Evolutionary conservation across 768 basidiomycete species (phyloP).

Genomic region (Podaxis carcinomalis): DNA sequence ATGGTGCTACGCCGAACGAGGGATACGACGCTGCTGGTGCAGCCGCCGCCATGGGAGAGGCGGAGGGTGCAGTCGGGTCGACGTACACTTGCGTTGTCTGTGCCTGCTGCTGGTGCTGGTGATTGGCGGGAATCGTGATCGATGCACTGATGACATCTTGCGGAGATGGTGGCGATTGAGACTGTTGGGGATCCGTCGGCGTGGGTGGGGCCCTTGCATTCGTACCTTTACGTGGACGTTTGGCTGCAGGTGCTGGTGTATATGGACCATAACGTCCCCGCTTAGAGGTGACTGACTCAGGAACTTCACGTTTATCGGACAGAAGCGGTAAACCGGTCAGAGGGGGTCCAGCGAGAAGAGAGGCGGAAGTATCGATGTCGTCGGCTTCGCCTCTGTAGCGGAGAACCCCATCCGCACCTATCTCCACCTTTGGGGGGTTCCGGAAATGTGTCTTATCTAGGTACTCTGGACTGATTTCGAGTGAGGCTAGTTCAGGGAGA

Average conservation of each 20-base stretch:
- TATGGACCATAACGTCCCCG: slow-evolving; percentile 44
- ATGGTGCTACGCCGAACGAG: slow-evolving; percentile 27
- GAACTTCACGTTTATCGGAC: slow-evolving; percentile 35
- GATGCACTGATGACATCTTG: background rate
- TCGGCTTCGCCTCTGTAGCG: slow-evolving; percentile 84
- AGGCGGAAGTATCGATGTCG: slow-evolving; percentile 48
- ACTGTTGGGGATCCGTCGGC: background rate
- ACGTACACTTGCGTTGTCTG: slow-evolving; percentile 18
- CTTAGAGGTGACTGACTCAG: slow-evolving; percentile 31
- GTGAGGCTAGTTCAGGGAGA: slow-evolving; percentile 77
- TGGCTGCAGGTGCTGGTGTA: slow-evolving; percentile 19
- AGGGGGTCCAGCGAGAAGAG: slow-evolving; percentile 26
- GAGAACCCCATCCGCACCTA: slow-evolving; percentile 77
- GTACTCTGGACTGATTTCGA: slow-evolving; percentile 85
- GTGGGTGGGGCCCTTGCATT: slow-evolving; percentile 12
- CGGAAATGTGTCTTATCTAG: slow-evolving; percentile 90
- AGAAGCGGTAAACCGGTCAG: slow-evolving; percentile 43
- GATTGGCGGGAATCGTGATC: background rate
- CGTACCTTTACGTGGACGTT: slow-evolving; percentile 35
- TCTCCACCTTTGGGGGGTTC: slow-evolving; percentile 83
- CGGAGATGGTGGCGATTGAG: background rate
- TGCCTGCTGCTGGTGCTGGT: slow-evolving; percentile 4
- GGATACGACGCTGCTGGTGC: slow-evolving; percentile 21
- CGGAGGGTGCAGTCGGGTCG: slow-evolving; percentile 21
- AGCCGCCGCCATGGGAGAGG: slow-evolving; percentile 7